A percentile compares a stretch with the other conserved stretches of the same genome.
Conservation (phyloP, 148 eudicot species). For the Rhododendron simsii region DNA sequence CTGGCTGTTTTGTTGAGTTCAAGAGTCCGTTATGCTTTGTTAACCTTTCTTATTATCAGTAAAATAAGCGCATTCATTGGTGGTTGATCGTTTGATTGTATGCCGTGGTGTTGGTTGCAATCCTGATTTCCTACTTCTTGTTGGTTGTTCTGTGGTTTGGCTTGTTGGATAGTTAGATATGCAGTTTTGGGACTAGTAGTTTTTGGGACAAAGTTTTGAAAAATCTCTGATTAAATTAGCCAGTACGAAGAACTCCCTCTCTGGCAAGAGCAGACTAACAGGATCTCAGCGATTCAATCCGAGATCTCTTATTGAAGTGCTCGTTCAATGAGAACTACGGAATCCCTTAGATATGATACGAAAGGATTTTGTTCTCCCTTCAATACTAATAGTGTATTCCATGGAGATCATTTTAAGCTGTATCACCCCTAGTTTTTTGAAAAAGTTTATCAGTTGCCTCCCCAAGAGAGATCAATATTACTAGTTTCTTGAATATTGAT, state of each 20-base stretch:
- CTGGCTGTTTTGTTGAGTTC: background rate
- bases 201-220: background rate
- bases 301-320: no score
- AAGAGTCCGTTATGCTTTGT: background rate
- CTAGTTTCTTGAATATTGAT: background rate
- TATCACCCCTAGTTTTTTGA: background rate
- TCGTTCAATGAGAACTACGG: no score
- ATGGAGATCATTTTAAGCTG: no score
- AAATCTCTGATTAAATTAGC: background rate
- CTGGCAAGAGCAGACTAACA: no score
- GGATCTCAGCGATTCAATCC: no score
- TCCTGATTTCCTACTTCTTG: background rate
- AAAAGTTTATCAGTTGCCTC: background rate
- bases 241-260: no score
- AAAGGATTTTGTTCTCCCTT: no score
- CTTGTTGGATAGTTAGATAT: background rate
- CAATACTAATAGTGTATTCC: no score
- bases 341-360: no score
- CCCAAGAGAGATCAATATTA: background rate
- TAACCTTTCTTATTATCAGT: background rate
- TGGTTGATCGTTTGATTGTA: background rate
- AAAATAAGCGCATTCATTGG: background rate
- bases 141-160: background rate
- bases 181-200: background rate
- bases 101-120: background rate